phyloP scores from a whole-genome alignment of 208 protist genomes.

The Crithidia thermophila region DNA sequence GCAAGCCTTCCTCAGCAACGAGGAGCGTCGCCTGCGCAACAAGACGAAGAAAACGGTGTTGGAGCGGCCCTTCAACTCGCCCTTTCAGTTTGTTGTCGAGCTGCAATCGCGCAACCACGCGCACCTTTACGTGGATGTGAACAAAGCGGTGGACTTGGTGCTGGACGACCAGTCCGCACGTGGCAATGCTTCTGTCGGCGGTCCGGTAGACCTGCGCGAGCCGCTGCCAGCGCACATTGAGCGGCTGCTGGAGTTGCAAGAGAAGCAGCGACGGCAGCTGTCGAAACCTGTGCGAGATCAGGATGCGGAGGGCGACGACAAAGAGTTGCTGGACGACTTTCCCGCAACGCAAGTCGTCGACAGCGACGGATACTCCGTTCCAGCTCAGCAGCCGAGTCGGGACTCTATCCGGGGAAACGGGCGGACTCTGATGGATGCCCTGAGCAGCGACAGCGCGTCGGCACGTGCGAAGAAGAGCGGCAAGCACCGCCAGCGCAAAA shows the following conservation, averaged over 20 bases:
- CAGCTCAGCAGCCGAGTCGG: background rate
- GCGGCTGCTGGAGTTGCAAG: conserved; percentile 27
- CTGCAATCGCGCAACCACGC: conserved; percentile 52
- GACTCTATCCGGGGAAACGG: background rate
- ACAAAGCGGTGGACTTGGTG: conserved; percentile 81
- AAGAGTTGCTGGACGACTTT: background rate
- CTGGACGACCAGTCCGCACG: conserved; percentile 74
- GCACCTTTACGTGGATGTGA: conserved; percentile 83
- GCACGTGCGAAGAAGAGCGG: background rate
- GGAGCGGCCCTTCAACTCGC: conserved; percentile 72
- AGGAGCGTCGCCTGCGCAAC: conserved; percentile 75
- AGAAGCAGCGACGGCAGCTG: conserved; percentile 6
- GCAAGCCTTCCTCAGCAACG: conserved; percentile 90
- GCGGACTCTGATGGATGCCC: background rate
- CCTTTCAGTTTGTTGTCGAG: conserved; percentile 87
- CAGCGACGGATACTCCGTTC: conserved; percentile 30
- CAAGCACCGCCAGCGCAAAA: conserved; percentile 8
- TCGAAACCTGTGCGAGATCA: background rate
- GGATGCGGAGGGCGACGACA: background rate
- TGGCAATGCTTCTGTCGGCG: conserved; percentile 48
- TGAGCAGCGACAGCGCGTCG: background rate
- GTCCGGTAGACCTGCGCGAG: conserved; percentile 37
- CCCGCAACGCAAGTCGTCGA: conserved; percentile 1
- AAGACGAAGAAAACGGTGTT: conserved; percentile 88
- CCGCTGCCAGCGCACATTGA: conserved; percentile 41